Conservation (phyloP, 768 basidiomycete species). For the Russula earlei region DNA sequence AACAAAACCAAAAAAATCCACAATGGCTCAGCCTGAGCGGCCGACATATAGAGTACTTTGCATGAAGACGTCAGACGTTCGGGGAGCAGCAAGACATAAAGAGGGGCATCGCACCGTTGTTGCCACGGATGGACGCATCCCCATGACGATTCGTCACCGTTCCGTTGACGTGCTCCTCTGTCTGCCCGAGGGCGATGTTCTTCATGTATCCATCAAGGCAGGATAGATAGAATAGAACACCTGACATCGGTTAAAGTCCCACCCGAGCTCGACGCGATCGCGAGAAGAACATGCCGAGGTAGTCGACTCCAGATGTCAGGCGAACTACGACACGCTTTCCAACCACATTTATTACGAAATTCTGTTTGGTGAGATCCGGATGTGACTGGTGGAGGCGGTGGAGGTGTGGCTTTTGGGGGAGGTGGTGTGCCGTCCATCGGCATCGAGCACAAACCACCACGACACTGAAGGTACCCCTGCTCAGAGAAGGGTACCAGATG, state of each 20-base stretch:
- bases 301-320: conserved; percentile 29
- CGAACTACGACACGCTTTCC: conserved; percentile 93
- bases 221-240: conserved; percentile 80
- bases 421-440: conserved; percentile 29
- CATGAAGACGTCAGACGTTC: not conserved
- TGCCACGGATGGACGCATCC: conserved; percentile 91
- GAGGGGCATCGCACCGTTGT: conserved; percentile 53
- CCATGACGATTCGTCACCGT: conserved; percentile 83
- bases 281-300: conserved; percentile 7
- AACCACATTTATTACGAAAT: conserved; percentile 89
- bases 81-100: not conserved
- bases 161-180: conserved; percentile 90
- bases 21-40: conserved; percentile 4
- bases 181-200: conserved; percentile 97
- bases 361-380: conserved; percentile 87
- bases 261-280: not conserved
- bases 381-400: conserved; percentile 38
- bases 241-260: conserved; percentile 33
- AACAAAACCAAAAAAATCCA: too few species aligned
- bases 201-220: conserved; percentile 99
- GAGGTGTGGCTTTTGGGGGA: conserved; percentile 32
- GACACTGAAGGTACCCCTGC: too few species aligned
- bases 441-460: too few species aligned
- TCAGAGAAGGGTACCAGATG: too few species aligned
- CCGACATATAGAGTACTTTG: conserved; percentile 53